phyloP scores from a whole-genome alignment of 306 rosid species.

The Cucumis hystrix region DNA sequence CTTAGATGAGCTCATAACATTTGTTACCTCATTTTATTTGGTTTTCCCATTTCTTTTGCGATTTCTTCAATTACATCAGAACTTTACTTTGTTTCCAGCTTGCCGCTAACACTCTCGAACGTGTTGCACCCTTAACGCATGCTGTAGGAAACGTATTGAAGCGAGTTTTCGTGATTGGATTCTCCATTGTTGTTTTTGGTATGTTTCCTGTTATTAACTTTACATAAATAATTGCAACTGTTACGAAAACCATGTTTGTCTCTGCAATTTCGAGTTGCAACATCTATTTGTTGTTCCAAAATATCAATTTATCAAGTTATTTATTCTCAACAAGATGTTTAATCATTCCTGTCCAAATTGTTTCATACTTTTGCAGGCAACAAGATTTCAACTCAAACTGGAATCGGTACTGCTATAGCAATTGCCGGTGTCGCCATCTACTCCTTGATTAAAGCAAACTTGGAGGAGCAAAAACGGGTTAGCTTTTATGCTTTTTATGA shows the following conservation, averaged over 20 bases:
- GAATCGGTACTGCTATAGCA: conserved; percentile 58
- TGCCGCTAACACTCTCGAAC: conserved; percentile 64
- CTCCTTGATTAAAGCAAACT: conserved; percentile 57
- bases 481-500: not conserved
- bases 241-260: not conserved
- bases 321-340: not conserved
- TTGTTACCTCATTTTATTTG: not conserved
- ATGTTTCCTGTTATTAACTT: not conserved
- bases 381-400: conserved; percentile 60
- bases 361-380: conserved; percentile 34
- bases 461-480: conserved; percentile 60
- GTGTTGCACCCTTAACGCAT: conserved; percentile 68
- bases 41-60: not conserved
- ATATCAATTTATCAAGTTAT: not conserved
- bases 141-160: conserved; percentile 78
- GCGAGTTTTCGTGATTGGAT: conserved; percentile 72
- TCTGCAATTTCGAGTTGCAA: not conserved
- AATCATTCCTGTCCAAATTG: not conserved
- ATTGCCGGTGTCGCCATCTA: conserved; percentile 72
- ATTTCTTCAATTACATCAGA: not conserved
- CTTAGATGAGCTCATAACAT: not conserved
- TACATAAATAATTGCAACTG: not conserved
- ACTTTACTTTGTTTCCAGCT: conserved; percentile 21
- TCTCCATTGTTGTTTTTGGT: conserved; percentile 69
- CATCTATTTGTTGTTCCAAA: not conserved